These are phyloP conservation scores for Cladophialophora carrionii DNA, from an alignment of 2,329 filamentous ascomycete species.

Conservation along the genomic window DNA sequence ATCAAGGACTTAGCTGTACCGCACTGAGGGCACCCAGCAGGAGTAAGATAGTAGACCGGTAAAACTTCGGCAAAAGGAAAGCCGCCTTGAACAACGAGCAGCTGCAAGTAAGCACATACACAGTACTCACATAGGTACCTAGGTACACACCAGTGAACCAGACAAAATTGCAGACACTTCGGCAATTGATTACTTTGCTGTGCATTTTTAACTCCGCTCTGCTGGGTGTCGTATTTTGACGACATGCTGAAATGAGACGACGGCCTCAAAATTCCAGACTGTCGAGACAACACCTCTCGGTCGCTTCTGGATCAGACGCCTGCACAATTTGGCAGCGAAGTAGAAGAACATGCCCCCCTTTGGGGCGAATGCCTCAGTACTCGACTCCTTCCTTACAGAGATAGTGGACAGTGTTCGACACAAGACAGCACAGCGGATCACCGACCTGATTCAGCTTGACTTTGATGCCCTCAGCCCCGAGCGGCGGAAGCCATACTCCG, in stretches of 20 bases:
- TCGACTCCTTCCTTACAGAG: constrained; percentile 35
- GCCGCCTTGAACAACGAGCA: not conserved
- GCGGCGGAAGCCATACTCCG: constrained; percentile 35
- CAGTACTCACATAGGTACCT: no score
- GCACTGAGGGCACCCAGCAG: no score
- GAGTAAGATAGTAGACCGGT: not conserved
- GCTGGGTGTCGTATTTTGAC: not conserved
- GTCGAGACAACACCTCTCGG: not conserved
- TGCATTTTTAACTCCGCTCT: not conserved
- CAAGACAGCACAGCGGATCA: constrained; percentile 36
- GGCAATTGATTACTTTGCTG: not conserved
- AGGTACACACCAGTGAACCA: not conserved
- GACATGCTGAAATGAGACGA: not conserved
- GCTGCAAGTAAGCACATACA: not conserved
- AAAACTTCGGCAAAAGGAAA: not conserved
- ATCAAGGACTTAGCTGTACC: no score
- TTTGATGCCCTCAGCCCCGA: constrained; percentile 34
- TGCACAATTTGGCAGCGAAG: not conserved
- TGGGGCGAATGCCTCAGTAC: constrained; percentile 19
- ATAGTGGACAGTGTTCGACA: constrained; percentile 30
- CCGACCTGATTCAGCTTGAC: constrained; percentile 37
- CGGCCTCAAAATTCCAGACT: not conserved
- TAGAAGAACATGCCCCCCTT: constrained; percentile 23
- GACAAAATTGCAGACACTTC: not conserved
- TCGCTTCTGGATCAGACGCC: not conserved